Percentiles rank a stretch among this genome's conserved stretches.
phyloP scores from a whole-genome alignment of 2,329 filamentous ascomycete genomes.

The Fusarium kyushuense region DNA sequence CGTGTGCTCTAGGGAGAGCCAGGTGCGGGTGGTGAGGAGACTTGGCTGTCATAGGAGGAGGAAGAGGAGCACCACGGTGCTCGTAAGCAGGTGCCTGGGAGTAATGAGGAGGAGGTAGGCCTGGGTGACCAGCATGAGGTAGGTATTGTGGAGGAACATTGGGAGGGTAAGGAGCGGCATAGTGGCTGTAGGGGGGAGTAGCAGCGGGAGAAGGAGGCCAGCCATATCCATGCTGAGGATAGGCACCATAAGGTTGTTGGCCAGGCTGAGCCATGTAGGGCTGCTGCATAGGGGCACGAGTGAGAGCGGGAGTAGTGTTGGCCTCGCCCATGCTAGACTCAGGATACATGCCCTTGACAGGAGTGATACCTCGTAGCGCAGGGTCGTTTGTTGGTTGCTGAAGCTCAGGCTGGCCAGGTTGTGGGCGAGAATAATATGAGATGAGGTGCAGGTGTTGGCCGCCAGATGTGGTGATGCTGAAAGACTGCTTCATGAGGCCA shows the following conservation, averaged over 20 bases:
- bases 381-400: conserved; percentile 86
- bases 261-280: conserved; percentile 55
- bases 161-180: conserved; percentile 55
- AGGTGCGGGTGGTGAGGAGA: conserved; percentile 50
- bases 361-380: conserved; percentile 82
- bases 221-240: conserved; percentile 59
- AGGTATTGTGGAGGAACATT: conserved; percentile 47
- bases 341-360: conserved; percentile 95
- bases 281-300: conserved; percentile 75
- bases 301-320: conserved; percentile 82
- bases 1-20: conserved; percentile 53
- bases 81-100: conserved; percentile 50
- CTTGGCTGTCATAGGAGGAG: conserved; percentile 54
- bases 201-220: conserved; percentile 69
- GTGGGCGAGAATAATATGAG: conserved; percentile 91
- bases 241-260: conserved; percentile 53
- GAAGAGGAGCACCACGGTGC: conserved; percentile 54
- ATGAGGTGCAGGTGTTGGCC: conserved; percentile 95
- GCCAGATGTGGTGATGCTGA: conserved; percentile 94
- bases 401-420: conserved; percentile 77
- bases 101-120: conserved; percentile 47
- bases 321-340: conserved; percentile 93
- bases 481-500: conserved; percentile 99
- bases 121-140: conserved; percentile 48
- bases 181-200: conserved; percentile 66